These are phyloP conservation scores for Talaromyces proteolyticus DNA, from an alignment of 495 filamentous ascomycete genomes.

Conservation along the genomic window DNA sequence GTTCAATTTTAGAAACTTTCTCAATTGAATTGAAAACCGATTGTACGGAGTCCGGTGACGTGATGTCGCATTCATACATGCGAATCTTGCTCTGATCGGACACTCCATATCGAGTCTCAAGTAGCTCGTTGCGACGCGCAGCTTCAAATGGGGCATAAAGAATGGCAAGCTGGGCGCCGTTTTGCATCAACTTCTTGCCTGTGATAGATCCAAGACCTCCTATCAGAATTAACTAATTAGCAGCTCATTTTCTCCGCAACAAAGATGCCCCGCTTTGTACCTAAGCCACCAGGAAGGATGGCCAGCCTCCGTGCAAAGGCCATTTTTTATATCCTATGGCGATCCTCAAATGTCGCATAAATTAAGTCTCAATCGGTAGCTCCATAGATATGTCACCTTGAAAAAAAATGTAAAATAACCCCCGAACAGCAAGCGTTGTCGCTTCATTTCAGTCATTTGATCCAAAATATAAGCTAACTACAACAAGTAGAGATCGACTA, in stretches of 20 bases:
- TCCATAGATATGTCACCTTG: no score
- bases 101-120: constrained; percentile 22
- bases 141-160: constrained; percentile 38
- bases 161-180: constrained; percentile 31
- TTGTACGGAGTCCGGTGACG: constrained; percentile 28
- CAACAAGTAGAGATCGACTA: no score
- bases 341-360: no score
- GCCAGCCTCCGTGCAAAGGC: constrained; percentile 28
- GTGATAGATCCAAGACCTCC: constrained; percentile 35
- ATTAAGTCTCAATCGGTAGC: no score
- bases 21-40: constrained; percentile 20
- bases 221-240: constrained; percentile 9
- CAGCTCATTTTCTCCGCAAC: constrained; percentile 1
- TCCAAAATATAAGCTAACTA: no score
- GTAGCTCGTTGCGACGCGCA: constrained; percentile 25
- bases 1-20: constrained; percentile 10
- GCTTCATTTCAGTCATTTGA: no score
- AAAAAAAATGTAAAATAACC: no score
- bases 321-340: constrained; percentile 18
- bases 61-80: constrained; percentile 38
- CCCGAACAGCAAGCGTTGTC: no score
- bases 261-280: constrained; percentile 13
- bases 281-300: constrained; percentile 33
- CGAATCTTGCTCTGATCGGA: constrained; percentile 15
- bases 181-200: constrained; percentile 27